Conservation (phyloP, 108 stramenopile genomes). For the Chaetoceros muelleri region DNA sequence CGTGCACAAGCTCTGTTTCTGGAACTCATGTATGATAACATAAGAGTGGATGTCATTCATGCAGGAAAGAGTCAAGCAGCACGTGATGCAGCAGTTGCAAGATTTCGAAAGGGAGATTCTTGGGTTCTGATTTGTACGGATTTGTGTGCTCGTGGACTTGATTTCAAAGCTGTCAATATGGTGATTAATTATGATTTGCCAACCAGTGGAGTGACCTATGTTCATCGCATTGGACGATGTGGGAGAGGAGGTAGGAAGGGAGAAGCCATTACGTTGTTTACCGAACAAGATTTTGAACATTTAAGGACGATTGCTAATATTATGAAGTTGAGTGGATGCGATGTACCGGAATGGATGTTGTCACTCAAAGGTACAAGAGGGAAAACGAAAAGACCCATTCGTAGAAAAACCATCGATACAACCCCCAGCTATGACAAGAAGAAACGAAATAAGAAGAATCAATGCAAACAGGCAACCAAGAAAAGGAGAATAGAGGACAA, state of each 20-base stretch:
- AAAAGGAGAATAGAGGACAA: neutral
- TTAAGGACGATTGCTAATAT: slow-evolving; percentile 92
- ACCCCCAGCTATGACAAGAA: slow-evolving; percentile 65
- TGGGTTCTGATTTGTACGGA: slow-evolving; percentile 99
- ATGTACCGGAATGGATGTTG: slow-evolving; percentile 91
- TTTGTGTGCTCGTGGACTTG: slow-evolving; percentile 94
- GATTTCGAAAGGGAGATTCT: slow-evolving; percentile 90
- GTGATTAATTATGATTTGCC: slow-evolving; percentile 98
- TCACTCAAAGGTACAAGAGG: slow-evolving; percentile 30
- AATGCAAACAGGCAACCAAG: slow-evolving; percentile 9
- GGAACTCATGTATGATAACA: slow-evolving; percentile 89
- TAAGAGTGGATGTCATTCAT: slow-evolving; percentile 92
- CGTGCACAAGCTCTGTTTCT: slow-evolving; percentile 91
- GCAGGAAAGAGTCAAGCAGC: slow-evolving; percentile 75
- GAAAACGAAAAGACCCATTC: slow-evolving; percentile 18
- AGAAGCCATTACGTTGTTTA: slow-evolving; percentile 93
- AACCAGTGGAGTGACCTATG: slow-evolving; percentile 77
- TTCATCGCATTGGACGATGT: slow-evolving; percentile 95
- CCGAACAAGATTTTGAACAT: slow-evolving; percentile 80
- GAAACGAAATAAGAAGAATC: slow-evolving; percentile 36
- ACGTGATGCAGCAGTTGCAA: slow-evolving; percentile 83
- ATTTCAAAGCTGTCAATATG: slow-evolving; percentile 94
- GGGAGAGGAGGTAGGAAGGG: slow-evolving; percentile 91
- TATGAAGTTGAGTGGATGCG: slow-evolving; percentile 86
- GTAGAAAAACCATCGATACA: slow-evolving; percentile 58